Percentiles rank a stretch among this genome's conserved stretches.
These are phyloP conservation scores for Helminthosporium solani DNA, from an alignment of 2,329 filamentous ascomycete species.

Conservation along the genomic window DNA sequence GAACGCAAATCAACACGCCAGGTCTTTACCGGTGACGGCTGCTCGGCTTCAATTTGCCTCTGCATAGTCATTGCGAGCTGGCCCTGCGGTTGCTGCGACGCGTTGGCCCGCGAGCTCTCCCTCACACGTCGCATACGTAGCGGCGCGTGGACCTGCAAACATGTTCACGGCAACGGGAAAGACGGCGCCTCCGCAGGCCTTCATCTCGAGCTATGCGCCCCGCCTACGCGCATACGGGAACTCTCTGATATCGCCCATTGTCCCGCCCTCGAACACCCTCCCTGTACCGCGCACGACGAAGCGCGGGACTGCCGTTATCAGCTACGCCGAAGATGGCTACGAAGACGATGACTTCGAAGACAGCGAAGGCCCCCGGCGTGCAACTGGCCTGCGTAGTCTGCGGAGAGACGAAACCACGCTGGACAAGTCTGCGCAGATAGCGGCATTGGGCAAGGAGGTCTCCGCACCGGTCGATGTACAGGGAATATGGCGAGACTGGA, in stretches of 20 bases:
- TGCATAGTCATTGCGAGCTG: too few relatives aligned
- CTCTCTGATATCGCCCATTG: slow-evolving; percentile 81
- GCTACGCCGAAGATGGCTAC: slow-evolving; percentile 95
- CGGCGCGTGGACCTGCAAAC: slow-evolving; percentile 26
- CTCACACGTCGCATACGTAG: slow-evolving; percentile 20
- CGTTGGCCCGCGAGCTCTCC: slow-evolving; percentile 35
- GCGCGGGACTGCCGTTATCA: slow-evolving; percentile 92
- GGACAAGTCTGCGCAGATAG: slow-evolving; percentile 63
- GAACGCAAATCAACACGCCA: not conserved
- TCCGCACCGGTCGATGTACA: slow-evolving; percentile 77
- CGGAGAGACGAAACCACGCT: slow-evolving; percentile 66
- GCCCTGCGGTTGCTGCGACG: slow-evolving; percentile 23
- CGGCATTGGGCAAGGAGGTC: slow-evolving; percentile 83
- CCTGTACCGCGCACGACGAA: slow-evolving; percentile 86
- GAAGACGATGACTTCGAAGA: slow-evolving; percentile 79
- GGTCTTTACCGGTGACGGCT: not conserved
- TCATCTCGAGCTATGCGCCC: slow-evolving; percentile 88
- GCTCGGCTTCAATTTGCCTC: not conserved
- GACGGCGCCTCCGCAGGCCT: slow-evolving; percentile 71
- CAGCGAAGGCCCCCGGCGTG: slow-evolving; percentile 68
- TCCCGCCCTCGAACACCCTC: slow-evolving; percentile 67
- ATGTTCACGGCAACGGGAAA: slow-evolving; percentile 45
- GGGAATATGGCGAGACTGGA: slow-evolving; percentile 94
- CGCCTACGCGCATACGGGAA: slow-evolving; percentile 89
- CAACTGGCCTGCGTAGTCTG: slow-evolving; percentile 80